A percentile compares a stretch with the other conserved stretches of the same genome.
Evolutionary conservation across 1,139 yeast species (phyloP).

Genomic region (Lodderomyces orthopsilosis): DNA sequence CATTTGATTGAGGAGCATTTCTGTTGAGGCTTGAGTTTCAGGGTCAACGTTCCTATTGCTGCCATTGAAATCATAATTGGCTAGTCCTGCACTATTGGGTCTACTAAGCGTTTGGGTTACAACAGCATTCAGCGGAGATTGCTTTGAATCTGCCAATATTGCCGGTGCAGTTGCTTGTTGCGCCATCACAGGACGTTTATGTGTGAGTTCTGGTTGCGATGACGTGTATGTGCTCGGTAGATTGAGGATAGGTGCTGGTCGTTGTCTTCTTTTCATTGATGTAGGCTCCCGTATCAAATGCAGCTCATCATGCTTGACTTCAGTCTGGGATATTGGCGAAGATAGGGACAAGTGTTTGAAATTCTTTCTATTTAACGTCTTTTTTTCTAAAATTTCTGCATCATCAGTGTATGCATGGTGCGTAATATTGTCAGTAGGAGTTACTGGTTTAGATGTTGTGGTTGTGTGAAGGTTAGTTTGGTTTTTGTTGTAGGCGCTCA

Average conservation of each 20-base stretch:
- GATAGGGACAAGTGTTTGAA: conserved; percentile 64
- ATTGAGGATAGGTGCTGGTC: conserved; percentile 27
- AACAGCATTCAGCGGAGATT: conserved; percentile 7
- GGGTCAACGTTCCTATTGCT: conserved; percentile 31
- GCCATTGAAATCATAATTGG: conserved; percentile 16
- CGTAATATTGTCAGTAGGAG: neutral
- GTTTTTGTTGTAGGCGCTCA: neutral
- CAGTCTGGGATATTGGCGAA: conserved; percentile 10
- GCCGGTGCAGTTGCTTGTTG: conserved; percentile 7
- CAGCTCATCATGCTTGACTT: conserved; percentile 7
- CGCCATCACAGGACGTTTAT: neutral
- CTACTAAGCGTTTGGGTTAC: conserved; percentile 12
- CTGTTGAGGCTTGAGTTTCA: conserved; percentile 23
- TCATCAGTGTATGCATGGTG: conserved; percentile 7
- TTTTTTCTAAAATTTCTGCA: conserved; percentile 40
- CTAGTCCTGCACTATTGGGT: conserved; percentile 10
- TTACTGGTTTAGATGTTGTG: conserved; percentile 5
- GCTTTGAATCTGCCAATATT: neutral
- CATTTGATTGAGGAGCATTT: conserved; percentile 29
- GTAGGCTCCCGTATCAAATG: conserved; percentile 13
- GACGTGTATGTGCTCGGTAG: conserved; percentile 12
- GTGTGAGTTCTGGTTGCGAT: neutral
- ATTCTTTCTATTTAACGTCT: conserved; percentile 69
- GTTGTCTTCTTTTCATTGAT: conserved; percentile 18
- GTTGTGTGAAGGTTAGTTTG: neutral